A percentile compares a stretch with the other conserved stretches of the same genome.
phyloP scores from a whole-genome alignment of 495 filamentous ascomycete genomes.

The Gamarada debralockiae region DNA sequence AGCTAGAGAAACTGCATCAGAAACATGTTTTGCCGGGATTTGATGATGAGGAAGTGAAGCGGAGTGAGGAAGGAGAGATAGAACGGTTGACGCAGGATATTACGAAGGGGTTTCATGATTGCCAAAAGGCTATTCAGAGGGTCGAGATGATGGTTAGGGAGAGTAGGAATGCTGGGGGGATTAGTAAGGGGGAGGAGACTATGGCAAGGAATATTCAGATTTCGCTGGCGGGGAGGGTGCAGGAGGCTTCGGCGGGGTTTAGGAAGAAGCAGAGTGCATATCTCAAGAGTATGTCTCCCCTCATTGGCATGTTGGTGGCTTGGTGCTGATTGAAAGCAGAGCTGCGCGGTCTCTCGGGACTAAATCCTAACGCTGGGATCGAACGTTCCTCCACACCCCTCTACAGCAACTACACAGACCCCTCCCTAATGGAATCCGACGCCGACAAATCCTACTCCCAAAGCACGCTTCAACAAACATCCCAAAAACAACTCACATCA shows the following conservation, averaged over 20 bases:
- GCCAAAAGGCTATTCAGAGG: slow-evolving; percentile 80
- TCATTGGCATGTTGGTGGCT: not conserved
- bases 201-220: slow-evolving; percentile 97
- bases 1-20: slow-evolving; percentile 88
- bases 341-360: slow-evolving; percentile 66
- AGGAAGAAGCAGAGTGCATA: slow-evolving; percentile 97
- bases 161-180: slow-evolving; percentile 57
- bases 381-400: slow-evolving; percentile 61
- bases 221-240: slow-evolving; percentile 78
- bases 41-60: slow-evolving; percentile 86
- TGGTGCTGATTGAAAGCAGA: slow-evolving; percentile 49
- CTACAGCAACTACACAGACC: slow-evolving; percentile 52
- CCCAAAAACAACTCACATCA: slow-evolving; percentile 62
- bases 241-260: slow-evolving; percentile 89
- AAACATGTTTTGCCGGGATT: slow-evolving; percentile 97
- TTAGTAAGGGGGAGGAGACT: slow-evolving; percentile 79
- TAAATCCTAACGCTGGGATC: slow-evolving; percentile 30
- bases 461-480: slow-evolving; percentile 73
- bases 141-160: slow-evolving; percentile 84
- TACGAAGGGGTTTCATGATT: slow-evolving; percentile 82
- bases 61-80: slow-evolving; percentile 79
- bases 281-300: slow-evolving; percentile 68
- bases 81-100: slow-evolving; percentile 88
- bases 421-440: slow-evolving; percentile 83
- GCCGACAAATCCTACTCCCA: slow-evolving; percentile 91